A percentile compares a stretch with the other conserved stretches of the same genome.
Evolutionary conservation across 1,284 basidiomycete genomes (phyloP).

Genomic region (Athelia psychrophila): DNA sequence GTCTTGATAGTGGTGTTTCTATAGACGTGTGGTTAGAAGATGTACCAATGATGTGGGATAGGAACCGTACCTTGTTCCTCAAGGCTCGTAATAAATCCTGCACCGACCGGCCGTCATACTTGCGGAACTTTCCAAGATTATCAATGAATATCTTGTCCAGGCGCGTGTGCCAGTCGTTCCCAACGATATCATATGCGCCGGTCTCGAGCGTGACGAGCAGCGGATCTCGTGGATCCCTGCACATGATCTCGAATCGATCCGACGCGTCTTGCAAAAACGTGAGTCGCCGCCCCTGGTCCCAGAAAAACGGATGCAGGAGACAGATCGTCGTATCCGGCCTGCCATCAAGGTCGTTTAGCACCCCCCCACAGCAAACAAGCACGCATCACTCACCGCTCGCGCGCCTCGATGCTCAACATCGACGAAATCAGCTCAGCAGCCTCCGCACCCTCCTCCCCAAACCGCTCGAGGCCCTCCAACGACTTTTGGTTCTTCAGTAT

Average conservation of each 20-base stretch:
- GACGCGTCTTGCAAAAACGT: conserved; percentile 96
- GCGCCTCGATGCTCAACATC: conserved; percentile 79
- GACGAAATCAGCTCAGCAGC: conserved; percentile 73
- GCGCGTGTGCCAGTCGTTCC: conserved; percentile 84
- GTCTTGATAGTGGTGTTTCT: conserved; percentile 99
- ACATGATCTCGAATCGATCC: conserved; percentile 98
- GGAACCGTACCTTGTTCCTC: conserved; percentile 84
- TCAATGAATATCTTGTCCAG: conserved; percentile 91
- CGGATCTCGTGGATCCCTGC: conserved; percentile 82
- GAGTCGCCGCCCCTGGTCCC: conserved; percentile 84
- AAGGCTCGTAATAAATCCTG: conserved; percentile 92
- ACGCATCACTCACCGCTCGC: conserved; percentile 53
- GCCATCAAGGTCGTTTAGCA: conserved; percentile 2
- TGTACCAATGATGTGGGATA: background rate
- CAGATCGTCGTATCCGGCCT: conserved; percentile 89
- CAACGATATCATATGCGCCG: conserved; percentile 66
- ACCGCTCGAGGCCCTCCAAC: conserved; percentile 67
- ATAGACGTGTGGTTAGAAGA: conserved; percentile 10
- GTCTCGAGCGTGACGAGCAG: conserved; percentile 78
- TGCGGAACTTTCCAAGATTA: conserved; percentile 94
- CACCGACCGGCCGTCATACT: conserved; percentile 90
- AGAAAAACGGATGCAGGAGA: conserved; percentile 95
- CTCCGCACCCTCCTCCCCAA: conserved; percentile 91
- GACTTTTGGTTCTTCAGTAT: conserved; percentile 80
- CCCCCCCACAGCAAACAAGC: background rate